These are phyloP conservation scores for Typha latifolia DNA, from an alignment of 176 grass and related monocot species.

Conservation along the genomic window DNA sequence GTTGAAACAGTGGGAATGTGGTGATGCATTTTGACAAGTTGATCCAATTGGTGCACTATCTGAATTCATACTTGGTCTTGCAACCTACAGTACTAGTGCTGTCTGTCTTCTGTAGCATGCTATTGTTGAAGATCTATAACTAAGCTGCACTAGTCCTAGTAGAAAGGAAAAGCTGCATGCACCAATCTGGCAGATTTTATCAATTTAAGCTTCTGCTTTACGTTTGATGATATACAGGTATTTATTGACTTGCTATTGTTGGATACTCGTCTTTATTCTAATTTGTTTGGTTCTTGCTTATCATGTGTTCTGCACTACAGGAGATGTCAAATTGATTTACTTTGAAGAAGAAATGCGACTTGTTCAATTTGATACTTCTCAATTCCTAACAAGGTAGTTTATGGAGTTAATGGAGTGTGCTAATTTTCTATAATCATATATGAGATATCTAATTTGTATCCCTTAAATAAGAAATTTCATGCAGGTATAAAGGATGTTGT, in stretches of 20 bases:
- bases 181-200: not conserved
- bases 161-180: no score
- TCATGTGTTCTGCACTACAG: not conserved
- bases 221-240: not conserved
- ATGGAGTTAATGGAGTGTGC: not conserved
- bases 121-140: no score
- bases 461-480: not conserved
- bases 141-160: no score
- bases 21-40: not conserved
- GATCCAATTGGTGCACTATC: no score
- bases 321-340: not conserved
- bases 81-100: not conserved
- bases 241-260: not conserved
- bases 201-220: not conserved
- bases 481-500: not conserved
- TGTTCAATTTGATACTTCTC: not conserved
- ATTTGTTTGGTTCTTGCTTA: not conserved
- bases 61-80: not conserved
- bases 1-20: constrained; percentile 2
- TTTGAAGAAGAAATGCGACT: not conserved
- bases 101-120: no score
- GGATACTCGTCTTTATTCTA: not conserved
- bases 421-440: not conserved
- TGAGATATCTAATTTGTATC: not conserved
- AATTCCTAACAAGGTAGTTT: not conserved